These are phyloP conservation scores for Gyromitra esculenta DNA, from an alignment of 2,329 filamentous ascomycete genomes.

Conservation along the genomic window DNA sequence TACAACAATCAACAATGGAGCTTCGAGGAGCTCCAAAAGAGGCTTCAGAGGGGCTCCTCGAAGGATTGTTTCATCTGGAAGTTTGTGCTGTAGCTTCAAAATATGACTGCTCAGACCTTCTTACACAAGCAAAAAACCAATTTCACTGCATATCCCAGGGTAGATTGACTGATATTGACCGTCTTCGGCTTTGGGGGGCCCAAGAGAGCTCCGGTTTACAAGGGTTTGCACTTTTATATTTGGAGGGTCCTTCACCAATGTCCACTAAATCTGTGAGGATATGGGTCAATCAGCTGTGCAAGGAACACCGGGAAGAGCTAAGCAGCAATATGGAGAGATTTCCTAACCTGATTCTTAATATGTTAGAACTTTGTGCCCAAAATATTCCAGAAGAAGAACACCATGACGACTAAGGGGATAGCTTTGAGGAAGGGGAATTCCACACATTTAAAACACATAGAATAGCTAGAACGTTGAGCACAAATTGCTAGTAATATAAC, in stretches of 20 bases:
- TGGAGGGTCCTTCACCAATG: neutral
- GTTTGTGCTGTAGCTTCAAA: neutral
- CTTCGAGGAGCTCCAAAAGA: neutral
- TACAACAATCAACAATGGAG: neutral
- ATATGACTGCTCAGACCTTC: neutral
- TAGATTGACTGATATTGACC: neutral
- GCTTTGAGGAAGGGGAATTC: neutral
- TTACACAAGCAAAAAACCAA: neutral
- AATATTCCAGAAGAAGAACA: neutral
- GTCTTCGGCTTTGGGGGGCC: conserved; percentile 1
- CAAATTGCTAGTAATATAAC: too few species aligned
- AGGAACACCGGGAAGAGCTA: neutral
- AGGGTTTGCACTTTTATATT: neutral
- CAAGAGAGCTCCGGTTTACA: neutral
- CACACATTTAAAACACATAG: neutral
- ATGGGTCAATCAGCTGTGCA: neutral
- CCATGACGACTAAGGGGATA: neutral
- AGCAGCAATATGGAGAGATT: neutral
- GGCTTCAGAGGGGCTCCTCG: neutral
- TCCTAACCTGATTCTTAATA: neutral
- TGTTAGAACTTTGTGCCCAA: neutral
- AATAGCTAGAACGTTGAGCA: too few species aligned
- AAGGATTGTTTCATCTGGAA: conserved; percentile 18
- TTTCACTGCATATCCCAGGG: neutral
- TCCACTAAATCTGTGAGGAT: neutral